phyloP scores from a whole-genome alignment of 345 rosid species.

The Brassica napus region DNA sequence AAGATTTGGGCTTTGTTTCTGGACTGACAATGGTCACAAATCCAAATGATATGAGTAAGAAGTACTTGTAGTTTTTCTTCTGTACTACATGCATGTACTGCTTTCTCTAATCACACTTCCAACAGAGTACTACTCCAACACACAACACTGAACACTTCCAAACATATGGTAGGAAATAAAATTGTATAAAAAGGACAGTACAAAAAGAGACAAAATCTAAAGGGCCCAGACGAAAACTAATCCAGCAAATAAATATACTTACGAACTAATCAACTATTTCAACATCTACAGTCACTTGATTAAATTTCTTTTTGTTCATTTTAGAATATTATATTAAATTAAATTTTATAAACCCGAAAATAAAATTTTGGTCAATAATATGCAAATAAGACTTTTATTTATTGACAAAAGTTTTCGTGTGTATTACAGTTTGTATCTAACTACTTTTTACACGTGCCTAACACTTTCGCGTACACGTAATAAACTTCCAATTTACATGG shows the following conservation, averaged over 20 bases:
- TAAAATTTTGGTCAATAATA: not conserved
- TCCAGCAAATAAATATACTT: not conserved
- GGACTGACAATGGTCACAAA: not conserved
- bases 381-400: not conserved
- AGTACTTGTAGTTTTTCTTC: constrained; percentile 16
- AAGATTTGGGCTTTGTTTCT: not conserved
- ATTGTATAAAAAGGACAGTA: not conserved
- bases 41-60: not conserved
- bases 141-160: constrained; percentile 15
- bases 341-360: not conserved
- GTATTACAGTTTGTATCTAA: constrained; percentile 8
- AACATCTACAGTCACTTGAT: not conserved
- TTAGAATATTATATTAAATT: not conserved
- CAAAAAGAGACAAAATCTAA: not conserved
- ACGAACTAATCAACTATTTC: not conserved
- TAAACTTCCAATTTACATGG: constrained; percentile 40
- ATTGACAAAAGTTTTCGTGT: constrained; percentile 8
- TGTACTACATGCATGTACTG: constrained; percentile 41
- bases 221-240: constrained; percentile 2
- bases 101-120: constrained; percentile 15
- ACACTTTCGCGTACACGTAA: constrained; percentile 19
- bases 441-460: not conserved
- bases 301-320: not conserved
- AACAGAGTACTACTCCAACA: constrained; percentile 35
- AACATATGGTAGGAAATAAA: not conserved